Evolutionary conservation across 108 stramenopile genomes (phyloP), one percentile per base, ranked within the genome.

Genomic region (Cyclostephanos tholiformis): DNA sequence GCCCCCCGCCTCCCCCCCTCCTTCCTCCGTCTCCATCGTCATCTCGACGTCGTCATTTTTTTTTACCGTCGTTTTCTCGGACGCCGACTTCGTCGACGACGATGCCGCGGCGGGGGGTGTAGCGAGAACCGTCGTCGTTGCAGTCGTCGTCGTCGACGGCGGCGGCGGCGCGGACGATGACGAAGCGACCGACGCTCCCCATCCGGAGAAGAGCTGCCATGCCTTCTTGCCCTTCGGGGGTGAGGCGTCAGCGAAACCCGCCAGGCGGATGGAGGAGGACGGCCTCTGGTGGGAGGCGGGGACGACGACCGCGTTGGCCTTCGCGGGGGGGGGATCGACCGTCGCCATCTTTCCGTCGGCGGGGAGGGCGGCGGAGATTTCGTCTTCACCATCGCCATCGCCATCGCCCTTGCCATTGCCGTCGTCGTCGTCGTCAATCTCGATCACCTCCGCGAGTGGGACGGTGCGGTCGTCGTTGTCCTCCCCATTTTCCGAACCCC

Each of bases 201-300:
- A 57, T 10, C 26, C 20, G 23, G 0, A 1, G 16, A 19, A 44
- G 65, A 9, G 19, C 17, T 30, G 41, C 38, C n/a, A 38, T 16
- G 19, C 16, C 29, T 17, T 60, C 32, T 60, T 65, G n/a, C n/a
- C n/a, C 23, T 65, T 14, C 46, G 25, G 48, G 26, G 23, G 14
- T 6, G 58, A 17, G 23, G 78, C 65, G 49, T 79, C 78, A 0
- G 78, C 78, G 35, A 79, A 79, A n/a, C 78, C 78, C 1, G 65
- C 71, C 8, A 72, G 44, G 32, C 39, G 60, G 61, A 69, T 61
- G 25, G 61, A 11, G n/a, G 63, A 49, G 27, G 14, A 2, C 2
- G 20, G 52, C 52, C 5, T 25, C 13, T 0, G 56, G 11, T 3
- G 56, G 27, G 6, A 23, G 56, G 56, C 56, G 27, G 56, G 27